Percentiles rank a stretch among this genome's conserved stretches.
Conservation (phyloP, 1,139 yeast genomes). For the Yamadazyma blattariae region DNA sequence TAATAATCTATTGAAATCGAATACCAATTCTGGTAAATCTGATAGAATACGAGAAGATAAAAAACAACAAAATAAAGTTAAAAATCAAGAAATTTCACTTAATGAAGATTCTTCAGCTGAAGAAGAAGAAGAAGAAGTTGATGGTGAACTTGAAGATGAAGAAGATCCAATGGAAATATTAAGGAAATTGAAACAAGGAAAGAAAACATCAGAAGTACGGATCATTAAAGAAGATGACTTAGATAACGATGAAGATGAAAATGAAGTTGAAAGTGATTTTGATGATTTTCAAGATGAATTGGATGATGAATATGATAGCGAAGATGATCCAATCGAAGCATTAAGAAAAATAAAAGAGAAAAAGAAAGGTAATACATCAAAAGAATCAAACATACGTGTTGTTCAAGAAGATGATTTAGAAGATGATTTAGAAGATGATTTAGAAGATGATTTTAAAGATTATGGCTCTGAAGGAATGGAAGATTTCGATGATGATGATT, state of each 20-base stretch:
- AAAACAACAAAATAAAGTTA: not conserved
- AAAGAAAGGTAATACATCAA: slow-evolving; percentile 11
- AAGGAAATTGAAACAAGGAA: slow-evolving; percentile 19
- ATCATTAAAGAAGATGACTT: slow-evolving; percentile 22
- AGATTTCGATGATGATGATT: slow-evolving; percentile 16
- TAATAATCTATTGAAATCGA: not conserved
- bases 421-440: slow-evolving; percentile 17
- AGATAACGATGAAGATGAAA: slow-evolving; percentile 7
- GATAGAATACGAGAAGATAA: slow-evolving; percentile 2
- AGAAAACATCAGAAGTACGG: slow-evolving; percentile 13
- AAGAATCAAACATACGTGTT: slow-evolving; percentile 16
- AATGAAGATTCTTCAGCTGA: no score
- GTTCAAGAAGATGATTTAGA: slow-evolving; percentile 29
- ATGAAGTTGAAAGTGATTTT: slow-evolving; percentile 11
- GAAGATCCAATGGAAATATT: slow-evolving; percentile 25
- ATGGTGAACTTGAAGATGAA: slow-evolving; percentile 18
- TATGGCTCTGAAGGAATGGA: slow-evolving; percentile 3
- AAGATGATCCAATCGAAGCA: slow-evolving; percentile 15
- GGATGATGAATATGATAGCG: slow-evolving; percentile 12
- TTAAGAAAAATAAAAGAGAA: slow-evolving; percentile 8
- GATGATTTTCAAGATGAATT: slow-evolving; percentile 6
- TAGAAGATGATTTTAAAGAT: slow-evolving; percentile 6
- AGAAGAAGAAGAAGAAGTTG: slow-evolving; percentile 12
- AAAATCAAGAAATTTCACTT: no score
- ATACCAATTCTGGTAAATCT: not conserved